Percentiles rank a stretch among this genome's conserved stretches.
Evolutionary conservation across 768 basidiomycete species (phyloP).

Genomic region (Saitozyma sp.): DNA sequence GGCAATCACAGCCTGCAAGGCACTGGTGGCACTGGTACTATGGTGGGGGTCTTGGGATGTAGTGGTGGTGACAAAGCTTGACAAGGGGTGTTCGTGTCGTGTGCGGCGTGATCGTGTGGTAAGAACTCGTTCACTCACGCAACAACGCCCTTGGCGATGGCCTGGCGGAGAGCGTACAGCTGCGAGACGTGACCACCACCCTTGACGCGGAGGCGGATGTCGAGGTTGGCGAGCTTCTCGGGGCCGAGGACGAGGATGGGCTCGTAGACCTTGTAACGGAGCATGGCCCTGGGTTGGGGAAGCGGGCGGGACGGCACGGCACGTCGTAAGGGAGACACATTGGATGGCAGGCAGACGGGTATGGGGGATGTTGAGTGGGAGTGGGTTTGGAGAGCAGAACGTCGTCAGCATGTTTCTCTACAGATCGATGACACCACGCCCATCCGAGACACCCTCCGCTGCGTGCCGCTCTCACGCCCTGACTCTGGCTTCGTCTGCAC

Average conservation of each 20-base stretch:
- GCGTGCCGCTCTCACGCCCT: no score
- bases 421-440: background rate
- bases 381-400: no score
- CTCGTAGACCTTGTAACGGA: slow-evolving; percentile 98
- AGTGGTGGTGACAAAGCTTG: no score
- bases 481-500: no score
- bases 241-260: slow-evolving; percentile 90
- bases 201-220: slow-evolving; percentile 96
- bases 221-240: slow-evolving; percentile 79
- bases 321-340: background rate
- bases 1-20: no score
- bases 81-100: no score
- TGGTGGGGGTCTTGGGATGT: no score
- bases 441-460: no score
- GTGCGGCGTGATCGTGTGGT: background rate
- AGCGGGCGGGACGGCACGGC: background rate
- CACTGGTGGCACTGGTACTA: no score
- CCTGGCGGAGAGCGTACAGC: slow-evolving; percentile 98
- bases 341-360: no score
- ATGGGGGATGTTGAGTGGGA: no score
- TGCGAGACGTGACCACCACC: slow-evolving; percentile 99
- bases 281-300: slow-evolving; percentile 57
- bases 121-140: slow-evolving; percentile 61
- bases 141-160: slow-evolving; percentile 94
- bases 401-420: slow-evolving; percentile 2